Base-by-base conservation (phyloP, 208 protist species). In the Trypanosoma boissoni region DNA sequence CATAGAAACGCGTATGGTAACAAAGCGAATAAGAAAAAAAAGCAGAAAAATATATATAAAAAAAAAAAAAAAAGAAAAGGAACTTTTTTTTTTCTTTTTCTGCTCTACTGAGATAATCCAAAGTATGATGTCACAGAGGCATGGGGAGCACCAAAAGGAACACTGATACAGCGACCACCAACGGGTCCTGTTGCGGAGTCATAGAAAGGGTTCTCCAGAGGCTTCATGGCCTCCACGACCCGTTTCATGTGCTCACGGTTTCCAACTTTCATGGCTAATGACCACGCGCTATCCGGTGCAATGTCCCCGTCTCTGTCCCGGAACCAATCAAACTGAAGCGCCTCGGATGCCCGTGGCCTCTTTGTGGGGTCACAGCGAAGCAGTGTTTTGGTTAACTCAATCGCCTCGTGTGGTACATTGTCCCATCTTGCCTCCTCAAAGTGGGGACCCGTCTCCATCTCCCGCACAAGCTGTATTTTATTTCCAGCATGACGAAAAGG, bases 401-500 rank as follows among this genome's bases (percentile, higher is more conserved):
- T 79, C 1, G 80, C 85, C 55, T 80, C 78, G 1, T 39, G 18
- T 10, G 76, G 80, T 28, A 88, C 72, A 32, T 72, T 71, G 2
- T 49, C 74, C 86, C 84, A 92, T 20, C 72, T 74, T 16, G 80
- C 44, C 5, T 76, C 77, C 14, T 65, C 55, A 44, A 95, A 95
- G 39, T 63, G 52, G 7, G 85, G 76, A 0, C 77, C 75, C 1
- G 64, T 64, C 37, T 88, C 73, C 88, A 95, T 95, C 43, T 89
- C 76, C 36, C 54, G 52, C 1, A 80, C 68, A 10, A 95, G 67
- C 3, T 74, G 68, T 9, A 69, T 62, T 60, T 86, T 91, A 58
- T 87, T 92, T 31, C 68, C 59, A 31, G 73, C 65, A 60, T 82
- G 63, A 31, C 68, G 74, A 58, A 92, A 95, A 12, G 88, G 88